Percentiles rank a stretch among this genome's conserved stretches.
Evolutionary conservation across 164 flowering plant genomes (phyloP).

Genomic region (Brasenia schreberi): DNA sequence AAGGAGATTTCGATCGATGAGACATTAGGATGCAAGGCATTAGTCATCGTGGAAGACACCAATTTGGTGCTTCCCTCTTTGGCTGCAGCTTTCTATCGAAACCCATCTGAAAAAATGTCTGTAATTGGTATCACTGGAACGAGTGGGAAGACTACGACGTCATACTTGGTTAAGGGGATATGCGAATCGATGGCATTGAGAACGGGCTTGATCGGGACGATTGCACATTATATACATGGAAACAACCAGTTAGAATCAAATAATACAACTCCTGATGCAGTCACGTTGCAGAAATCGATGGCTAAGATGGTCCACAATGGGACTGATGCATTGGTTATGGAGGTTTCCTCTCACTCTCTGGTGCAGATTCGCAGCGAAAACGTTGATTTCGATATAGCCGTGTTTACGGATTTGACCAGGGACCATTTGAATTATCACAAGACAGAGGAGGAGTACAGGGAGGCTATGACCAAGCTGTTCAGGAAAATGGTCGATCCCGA

Average conservation of each 20-base stretch:
- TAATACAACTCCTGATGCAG: conserved; percentile 55
- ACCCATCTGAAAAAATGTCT: conserved; percentile 73
- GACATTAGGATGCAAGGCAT: conserved; percentile 78
- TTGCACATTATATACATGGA: conserved; percentile 68
- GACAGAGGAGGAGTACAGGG: conserved; percentile 66
- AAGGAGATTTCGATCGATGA: conserved; percentile 83
- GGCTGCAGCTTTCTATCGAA: conserved; percentile 66
- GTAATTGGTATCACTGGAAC: conserved; percentile 93
- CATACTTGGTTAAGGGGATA: conserved; percentile 65
- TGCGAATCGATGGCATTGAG: conserved; percentile 94
- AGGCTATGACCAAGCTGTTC: conserved; percentile 61
- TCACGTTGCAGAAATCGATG: conserved; percentile 77
- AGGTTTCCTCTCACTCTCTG: conserved; percentile 64
- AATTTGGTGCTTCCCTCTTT: conserved; percentile 56
- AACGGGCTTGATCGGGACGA: conserved; percentile 77
- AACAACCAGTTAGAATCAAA: conserved; percentile 70
- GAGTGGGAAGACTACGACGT: conserved; percentile 69
- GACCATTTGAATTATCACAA: conserved; percentile 59
- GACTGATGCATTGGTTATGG: conserved; percentile 93
- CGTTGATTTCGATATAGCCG: conserved; percentile 89
- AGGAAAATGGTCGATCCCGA: conserved; percentile 80
- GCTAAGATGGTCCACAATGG: conserved; percentile 95
- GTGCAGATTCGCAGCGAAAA: conserved; percentile 63
- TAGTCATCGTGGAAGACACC: conserved; percentile 91
- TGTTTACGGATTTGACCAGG: conserved; percentile 64